A percentile compares a stretch with the other conserved stretches of the same genome.
These are phyloP conservation scores for Hyaloscypha hepaticicola DNA, from an alignment of 495 filamentous ascomycete genomes.

Conservation along the genomic window DNA sequence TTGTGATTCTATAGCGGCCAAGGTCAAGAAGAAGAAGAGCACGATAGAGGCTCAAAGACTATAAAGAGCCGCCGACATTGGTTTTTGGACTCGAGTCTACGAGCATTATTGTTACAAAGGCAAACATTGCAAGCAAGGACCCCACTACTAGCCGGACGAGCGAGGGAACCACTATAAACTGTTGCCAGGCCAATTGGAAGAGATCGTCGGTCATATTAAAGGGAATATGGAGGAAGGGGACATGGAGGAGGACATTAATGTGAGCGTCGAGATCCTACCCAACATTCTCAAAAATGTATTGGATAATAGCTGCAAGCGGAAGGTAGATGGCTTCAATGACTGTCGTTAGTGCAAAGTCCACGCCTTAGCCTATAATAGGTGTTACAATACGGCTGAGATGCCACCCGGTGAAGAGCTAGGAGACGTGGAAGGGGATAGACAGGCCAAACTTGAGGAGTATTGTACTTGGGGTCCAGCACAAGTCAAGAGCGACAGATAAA, in stretches of 20 bases:
- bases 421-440: slow-evolving; percentile 26
- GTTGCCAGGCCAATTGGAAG: slow-evolving; percentile 24
- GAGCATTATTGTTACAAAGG: slow-evolving; percentile 23
- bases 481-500: slow-evolving; percentile 27
- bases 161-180: slow-evolving; percentile 22
- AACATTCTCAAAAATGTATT: slow-evolving; percentile 25
- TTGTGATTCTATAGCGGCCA: slow-evolving; percentile 19
- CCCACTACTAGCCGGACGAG: slow-evolving; percentile 20
- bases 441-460: slow-evolving; percentile 25
- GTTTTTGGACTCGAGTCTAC: slow-evolving; percentile 26
- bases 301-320: slow-evolving; percentile 23
- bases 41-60: slow-evolving; percentile 28
- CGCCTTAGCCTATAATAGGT: slow-evolving; percentile 9
- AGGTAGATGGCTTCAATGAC: slow-evolving; percentile 25
- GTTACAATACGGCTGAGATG: slow-evolving; percentile 14
- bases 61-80: slow-evolving; percentile 25
- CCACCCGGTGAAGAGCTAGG: slow-evolving; percentile 14
- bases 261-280: slow-evolving; percentile 24
- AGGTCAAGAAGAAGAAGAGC: slow-evolving; percentile 24
- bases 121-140: slow-evolving; percentile 28
- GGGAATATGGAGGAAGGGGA: slow-evolving; percentile 23
- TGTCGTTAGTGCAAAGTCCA: slow-evolving; percentile 25
- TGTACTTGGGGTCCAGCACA: slow-evolving; percentile 22
- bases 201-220: slow-evolving; percentile 25
- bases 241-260: slow-evolving; percentile 22